Conservation (phyloP, 495 filamentous ascomycete genomes). For the Penicillium waksmanii region DNA sequence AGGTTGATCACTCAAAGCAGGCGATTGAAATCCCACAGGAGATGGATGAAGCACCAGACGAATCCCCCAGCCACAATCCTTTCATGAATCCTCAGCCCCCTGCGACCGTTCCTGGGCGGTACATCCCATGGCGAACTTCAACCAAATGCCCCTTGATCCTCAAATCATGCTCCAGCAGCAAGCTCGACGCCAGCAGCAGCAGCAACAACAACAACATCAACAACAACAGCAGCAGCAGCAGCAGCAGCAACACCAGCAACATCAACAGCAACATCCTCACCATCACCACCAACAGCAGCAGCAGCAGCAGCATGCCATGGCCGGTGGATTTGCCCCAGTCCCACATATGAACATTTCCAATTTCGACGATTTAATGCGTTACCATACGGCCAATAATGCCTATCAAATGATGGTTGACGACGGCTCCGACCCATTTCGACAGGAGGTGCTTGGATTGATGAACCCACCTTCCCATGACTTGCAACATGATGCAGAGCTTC, state of each 20-base stretch:
- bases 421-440: conserved; percentile 43
- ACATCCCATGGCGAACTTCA: conserved; percentile 44
- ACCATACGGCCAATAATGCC: conserved; percentile 41
- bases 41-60: conserved; percentile 39
- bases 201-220: conserved; percentile 2
- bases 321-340: conserved; percentile 37
- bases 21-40: conserved; percentile 29
- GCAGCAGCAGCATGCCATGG: conserved; percentile 43
- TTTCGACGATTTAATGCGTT: conserved; percentile 48
- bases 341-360: conserved; percentile 34
- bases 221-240: conserved; percentile 12
- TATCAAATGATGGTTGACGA: conserved; percentile 54
- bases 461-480: conserved; percentile 46
- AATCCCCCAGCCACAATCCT: conserved; percentile 37
- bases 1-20: conserved; percentile 20
- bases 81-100: conserved; percentile 35
- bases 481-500: conserved; percentile 48
- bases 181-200: conserved; percentile 36
- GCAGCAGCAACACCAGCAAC: conserved; percentile 37
- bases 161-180: conserved; percentile 50
- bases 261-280: conserved; percentile 12
- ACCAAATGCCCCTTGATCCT: conserved; percentile 47
- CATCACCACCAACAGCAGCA: conserved; percentile 34
- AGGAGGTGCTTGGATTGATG: conserved; percentile 46
- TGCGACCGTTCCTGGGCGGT: conserved; percentile 35